A percentile compares a stretch with the other conserved stretches of the same genome.
These are phyloP conservation scores for Coemansia biformis DNA, from an alignment of 192 early-diverging fungal genomes.

Conservation along the genomic window DNA sequence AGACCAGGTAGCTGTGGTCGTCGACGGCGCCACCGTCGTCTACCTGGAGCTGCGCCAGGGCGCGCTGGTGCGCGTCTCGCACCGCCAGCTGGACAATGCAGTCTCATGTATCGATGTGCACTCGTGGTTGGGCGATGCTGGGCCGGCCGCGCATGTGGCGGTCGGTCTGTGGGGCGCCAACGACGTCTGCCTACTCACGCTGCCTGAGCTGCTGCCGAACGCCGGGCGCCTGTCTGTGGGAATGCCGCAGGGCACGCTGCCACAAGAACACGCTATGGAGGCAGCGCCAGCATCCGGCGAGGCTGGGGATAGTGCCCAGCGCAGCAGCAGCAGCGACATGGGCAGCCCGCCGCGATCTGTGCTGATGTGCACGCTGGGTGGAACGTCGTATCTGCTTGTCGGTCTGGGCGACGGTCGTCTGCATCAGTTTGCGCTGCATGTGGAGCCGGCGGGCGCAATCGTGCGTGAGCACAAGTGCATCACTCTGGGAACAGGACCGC, in stretches of 20 bases:
- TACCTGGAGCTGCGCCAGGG: slow-evolving; percentile 54
- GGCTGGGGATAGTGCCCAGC: not conserved
- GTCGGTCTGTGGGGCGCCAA: slow-evolving; percentile 74
- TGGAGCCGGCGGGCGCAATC: not conserved
- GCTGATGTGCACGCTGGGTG: slow-evolving; percentile 59
- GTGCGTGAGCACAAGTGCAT: slow-evolving; percentile 56
- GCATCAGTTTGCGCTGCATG: slow-evolving; percentile 52
- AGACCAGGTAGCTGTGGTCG: slow-evolving; percentile 55
- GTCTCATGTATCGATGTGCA: slow-evolving; percentile 72
- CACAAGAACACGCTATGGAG: not conserved
- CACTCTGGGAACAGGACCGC: slow-evolving; percentile 73
- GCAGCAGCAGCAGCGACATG: slow-evolving; percentile 1
- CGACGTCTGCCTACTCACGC: slow-evolving; percentile 54
- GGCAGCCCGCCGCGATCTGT: slow-evolving; percentile 68
- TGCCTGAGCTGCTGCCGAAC: slow-evolving; percentile 54
- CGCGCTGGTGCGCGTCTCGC: slow-evolving; percentile 22
- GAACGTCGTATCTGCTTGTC: slow-evolving; percentile 64
- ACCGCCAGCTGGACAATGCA: slow-evolving; percentile 56
- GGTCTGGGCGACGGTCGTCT: slow-evolving; percentile 85
- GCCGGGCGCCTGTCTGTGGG: slow-evolving; percentile 41
- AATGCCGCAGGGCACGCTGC: slow-evolving; percentile 7
- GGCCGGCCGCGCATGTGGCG: slow-evolving; percentile 49
- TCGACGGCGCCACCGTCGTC: slow-evolving; percentile 52
- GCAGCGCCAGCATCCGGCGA: not conserved
- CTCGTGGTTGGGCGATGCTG: slow-evolving; percentile 23